phyloP scores from a whole-genome alignment of 345 rosid species.

The Rhizophora mangle region DNA sequence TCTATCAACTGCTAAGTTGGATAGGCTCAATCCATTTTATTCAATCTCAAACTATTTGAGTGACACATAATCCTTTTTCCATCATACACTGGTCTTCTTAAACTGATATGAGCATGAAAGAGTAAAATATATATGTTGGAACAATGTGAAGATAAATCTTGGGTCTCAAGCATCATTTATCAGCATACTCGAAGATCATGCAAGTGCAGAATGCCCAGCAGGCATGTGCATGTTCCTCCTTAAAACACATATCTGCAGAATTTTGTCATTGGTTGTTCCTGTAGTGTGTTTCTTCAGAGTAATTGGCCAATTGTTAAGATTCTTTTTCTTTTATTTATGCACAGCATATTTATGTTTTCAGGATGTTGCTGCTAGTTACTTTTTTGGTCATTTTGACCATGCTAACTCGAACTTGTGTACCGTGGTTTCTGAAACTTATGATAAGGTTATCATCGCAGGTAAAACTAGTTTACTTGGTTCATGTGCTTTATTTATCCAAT shows the following conservation, averaged over 20 bases:
- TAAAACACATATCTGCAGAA: not conserved
- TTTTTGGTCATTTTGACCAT: constrained; percentile 68
- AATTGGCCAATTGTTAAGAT: not conserved
- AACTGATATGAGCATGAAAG: not conserved
- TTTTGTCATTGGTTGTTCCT: not conserved
- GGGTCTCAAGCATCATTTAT: not conserved
- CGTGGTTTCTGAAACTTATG: constrained; percentile 87
- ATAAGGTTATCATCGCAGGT: constrained; percentile 83
- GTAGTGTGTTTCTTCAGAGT: not conserved
- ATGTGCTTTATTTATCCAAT: constrained; percentile 4
- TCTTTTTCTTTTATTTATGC: not conserved
- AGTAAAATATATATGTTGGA: not conserved
- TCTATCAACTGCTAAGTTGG: too few relatives aligned
- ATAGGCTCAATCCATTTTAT: too few relatives aligned
- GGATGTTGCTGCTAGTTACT: constrained; percentile 63
- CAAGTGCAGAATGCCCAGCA: not conserved
- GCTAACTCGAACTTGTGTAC: constrained; percentile 70
- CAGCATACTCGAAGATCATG: not conserved
- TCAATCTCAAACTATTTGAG: too few relatives aligned
- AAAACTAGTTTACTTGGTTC: constrained; percentile 9
- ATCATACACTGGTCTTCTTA: not conserved
- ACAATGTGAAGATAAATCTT: not conserved
- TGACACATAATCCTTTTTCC: too few relatives aligned
- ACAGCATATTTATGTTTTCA: constrained; percentile 19
- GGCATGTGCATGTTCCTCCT: not conserved